Evolutionary conservation across 345 rosid genomes (phyloP), one percentile per base, ranked within the genome.

Genomic region (Limnanthes douglasii): DNA sequence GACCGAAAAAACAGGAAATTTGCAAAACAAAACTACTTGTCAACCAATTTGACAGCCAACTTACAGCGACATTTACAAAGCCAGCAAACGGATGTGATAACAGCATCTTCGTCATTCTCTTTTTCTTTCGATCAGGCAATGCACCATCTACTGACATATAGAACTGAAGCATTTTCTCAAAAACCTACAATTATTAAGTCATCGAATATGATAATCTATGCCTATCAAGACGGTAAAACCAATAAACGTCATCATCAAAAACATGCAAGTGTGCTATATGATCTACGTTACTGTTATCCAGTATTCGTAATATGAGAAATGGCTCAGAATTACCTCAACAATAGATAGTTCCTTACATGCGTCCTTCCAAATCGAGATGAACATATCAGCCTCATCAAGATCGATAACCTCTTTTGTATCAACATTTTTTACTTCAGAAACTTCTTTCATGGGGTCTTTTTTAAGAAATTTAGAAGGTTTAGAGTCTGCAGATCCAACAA

Each of bases 311-410:
- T n/a, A n/a, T n/a, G n/a, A n/a, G 24, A 39, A 31, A 42, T 16
- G 53, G 22, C 39, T 39, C 35, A 26, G 30, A 47, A 57, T 15
- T 68, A 88, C 97, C 63, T 65, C 67, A 18, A 51, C 41, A 22
- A 62, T 56, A 51, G 62, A 46, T 31, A 60, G 53, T 55, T 72
- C 81, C 61, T 59, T 66, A 51, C 90, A 88, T 22, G 78, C 57
- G 39, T 64, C 84, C 68, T 75, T 83, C 95, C 93, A 88, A 15
- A 77, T 76, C 47, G 86, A 59, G 56, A 77, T 65, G 60, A 88
- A 88, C 46, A 41, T 53, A 61, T 60, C 75, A 48, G 37, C 57
- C 48, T 66, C 76, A 59, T 54, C 26, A 5, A 24, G 20, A 27
- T 46, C 7, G 21, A 10, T 21, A 7, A 21, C 42, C 45, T 60